Evolutionary conservation across 2,329 filamentous ascomycete species (phyloP).

Genomic region (Sporothrix brunneoviolacea): DNA sequence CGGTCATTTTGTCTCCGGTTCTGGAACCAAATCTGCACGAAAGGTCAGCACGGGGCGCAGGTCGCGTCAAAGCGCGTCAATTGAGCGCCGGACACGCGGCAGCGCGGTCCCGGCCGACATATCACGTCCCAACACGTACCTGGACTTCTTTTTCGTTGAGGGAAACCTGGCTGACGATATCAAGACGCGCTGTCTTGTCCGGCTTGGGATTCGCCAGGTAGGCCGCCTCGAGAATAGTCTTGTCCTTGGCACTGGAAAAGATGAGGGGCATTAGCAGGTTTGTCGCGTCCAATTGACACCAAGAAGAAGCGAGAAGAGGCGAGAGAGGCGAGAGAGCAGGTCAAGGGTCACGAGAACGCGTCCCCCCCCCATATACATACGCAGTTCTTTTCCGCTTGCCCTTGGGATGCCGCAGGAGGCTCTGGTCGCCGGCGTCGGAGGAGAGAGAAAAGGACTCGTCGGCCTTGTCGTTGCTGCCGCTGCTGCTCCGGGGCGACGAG

Average conservation of each 20-base stretch:
- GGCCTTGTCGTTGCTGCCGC: conserved; percentile 9
- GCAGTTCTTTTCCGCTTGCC: conserved; percentile 57
- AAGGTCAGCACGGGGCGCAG: background rate
- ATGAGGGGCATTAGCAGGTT: conserved; percentile 17
- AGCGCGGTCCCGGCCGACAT: background rate
- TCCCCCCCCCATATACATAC: conserved; percentile 37
- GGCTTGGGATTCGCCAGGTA: conserved; percentile 83
- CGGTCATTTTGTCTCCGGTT: conserved; percentile 90
- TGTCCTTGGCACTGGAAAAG: conserved; percentile 68
- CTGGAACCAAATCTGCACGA: conserved; percentile 86
- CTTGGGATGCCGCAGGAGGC: conserved; percentile 42
- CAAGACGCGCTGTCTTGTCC: conserved; percentile 78
- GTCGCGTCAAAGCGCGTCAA: conserved; percentile 7
- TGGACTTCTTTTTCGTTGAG: conserved; percentile 95
- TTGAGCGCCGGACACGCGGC: background rate
- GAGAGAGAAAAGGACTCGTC: conserved; percentile 15
- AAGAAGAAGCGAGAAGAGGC: background rate
- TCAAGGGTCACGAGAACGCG: conserved; percentile 5
- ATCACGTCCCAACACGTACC: conserved; percentile 50
- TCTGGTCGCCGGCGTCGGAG: conserved; percentile 14
- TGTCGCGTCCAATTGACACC: background rate
- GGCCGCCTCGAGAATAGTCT: conserved; percentile 77
- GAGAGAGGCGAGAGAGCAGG: background rate
- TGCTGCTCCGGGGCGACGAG: conserved; percentile 16
- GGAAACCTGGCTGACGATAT: conserved; percentile 77